phyloP scores from a whole-genome alignment of 306 rosid species.

The Dalbergia oliveri region DNA sequence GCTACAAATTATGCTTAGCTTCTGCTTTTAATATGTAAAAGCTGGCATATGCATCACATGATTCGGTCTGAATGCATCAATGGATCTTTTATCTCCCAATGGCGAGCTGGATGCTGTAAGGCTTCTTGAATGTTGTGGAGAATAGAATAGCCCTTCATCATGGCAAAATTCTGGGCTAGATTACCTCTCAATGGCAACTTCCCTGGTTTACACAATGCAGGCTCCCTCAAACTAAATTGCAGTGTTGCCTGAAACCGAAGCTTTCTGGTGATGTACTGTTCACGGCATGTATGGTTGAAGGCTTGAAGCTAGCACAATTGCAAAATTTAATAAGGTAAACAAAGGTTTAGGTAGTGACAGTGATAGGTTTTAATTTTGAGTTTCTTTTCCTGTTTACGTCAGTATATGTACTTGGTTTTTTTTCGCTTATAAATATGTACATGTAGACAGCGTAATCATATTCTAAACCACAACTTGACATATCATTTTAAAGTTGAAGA shows the following conservation, averaged over 20 bases:
- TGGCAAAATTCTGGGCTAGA: neutral
- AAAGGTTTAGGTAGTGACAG: too few species aligned
- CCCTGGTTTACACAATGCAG: neutral
- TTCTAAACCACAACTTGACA: neutral
- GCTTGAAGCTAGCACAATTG: neutral
- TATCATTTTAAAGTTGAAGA: neutral
- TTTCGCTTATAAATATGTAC: neutral
- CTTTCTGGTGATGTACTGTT: too few species aligned
- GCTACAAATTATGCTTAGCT: slow-evolving; percentile 8
- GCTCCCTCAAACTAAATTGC: neutral
- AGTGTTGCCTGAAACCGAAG: neutral
- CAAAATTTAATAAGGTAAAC: too few species aligned
- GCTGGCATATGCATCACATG: neutral
- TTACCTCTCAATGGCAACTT: neutral
- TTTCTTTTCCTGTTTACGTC: too few species aligned
- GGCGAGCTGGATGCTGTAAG: neutral
- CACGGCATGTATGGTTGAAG: neutral
- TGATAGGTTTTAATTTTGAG: too few species aligned
- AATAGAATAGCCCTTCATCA: neutral
- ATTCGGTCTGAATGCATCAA: neutral
- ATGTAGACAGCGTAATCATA: neutral
- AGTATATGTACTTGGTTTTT: neutral
- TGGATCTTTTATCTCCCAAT: neutral
- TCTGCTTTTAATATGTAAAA: slow-evolving; percentile 9
- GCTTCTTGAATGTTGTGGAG: neutral